phyloP scores from a whole-genome alignment of 2,329 filamentous ascomycete species.

The Apiospora phragmitis region DNA sequence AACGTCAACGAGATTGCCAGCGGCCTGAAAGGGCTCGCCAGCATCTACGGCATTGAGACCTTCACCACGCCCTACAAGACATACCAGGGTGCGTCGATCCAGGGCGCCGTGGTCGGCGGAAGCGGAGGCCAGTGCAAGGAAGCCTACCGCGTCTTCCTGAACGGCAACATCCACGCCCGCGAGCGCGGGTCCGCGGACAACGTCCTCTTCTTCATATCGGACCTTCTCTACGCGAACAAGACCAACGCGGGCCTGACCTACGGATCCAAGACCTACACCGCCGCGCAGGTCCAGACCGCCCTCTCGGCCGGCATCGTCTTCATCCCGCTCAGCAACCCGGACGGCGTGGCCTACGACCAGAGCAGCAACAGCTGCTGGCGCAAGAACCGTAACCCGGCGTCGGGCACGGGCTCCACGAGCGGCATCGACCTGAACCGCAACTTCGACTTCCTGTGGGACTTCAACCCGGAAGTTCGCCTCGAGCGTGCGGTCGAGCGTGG shows the following conservation, averaged over 20 bases:
- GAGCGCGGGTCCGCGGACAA: conserved; percentile 59
- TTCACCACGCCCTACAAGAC: conserved; percentile 44
- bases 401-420: conserved; percentile 31
- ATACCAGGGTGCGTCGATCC: conserved; percentile 40
- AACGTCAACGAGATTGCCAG: conserved; percentile 42
- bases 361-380: conserved; percentile 51
- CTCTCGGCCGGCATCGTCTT: conserved; percentile 55
- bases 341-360: conserved; percentile 55
- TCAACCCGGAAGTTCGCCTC: conserved; percentile 42
- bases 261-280: conserved; percentile 51
- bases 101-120: conserved; percentile 44
- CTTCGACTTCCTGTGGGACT: conserved; percentile 60
- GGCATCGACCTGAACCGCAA: conserved; percentile 58
- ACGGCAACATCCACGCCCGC: conserved; percentile 56
- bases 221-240: conserved; percentile 55
- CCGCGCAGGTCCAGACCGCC: conserved; percentile 50
- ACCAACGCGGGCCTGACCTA: conserved; percentile 50
- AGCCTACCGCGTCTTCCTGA: conserved; percentile 51
- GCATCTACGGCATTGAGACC: conserved; percentile 38
- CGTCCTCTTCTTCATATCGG: conserved; percentile 57
- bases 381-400: conserved; percentile 53
- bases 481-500: conserved; percentile 37
- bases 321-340: conserved; percentile 54
- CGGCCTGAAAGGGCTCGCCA: conserved; percentile 40
- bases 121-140: conserved; percentile 37